A percentile compares a stretch with the other conserved stretches of the same genome.
Evolutionary conservation across 108 stramenopile genomes (phyloP).

Genomic region (Nitzschia palea): DNA sequence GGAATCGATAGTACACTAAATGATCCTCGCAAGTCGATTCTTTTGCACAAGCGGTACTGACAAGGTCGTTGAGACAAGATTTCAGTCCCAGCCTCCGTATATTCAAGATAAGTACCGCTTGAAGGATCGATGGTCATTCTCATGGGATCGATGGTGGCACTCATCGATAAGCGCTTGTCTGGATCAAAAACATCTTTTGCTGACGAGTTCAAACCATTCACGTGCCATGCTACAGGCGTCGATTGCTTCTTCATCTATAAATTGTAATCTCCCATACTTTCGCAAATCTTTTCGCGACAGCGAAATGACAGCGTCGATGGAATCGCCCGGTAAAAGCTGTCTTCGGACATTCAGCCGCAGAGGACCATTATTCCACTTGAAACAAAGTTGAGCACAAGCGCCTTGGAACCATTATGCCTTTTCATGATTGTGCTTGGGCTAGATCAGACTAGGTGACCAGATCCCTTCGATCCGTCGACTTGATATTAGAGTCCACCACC

Average conservation of each 20-base stretch:
- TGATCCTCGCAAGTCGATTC: conserved; percentile 86
- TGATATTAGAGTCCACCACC: conserved; percentile 66
- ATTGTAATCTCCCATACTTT: conserved; percentile 92
- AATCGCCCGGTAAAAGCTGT: conserved; percentile 69
- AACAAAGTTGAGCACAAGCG: conserved; percentile 75
- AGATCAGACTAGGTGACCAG: conserved; percentile 74
- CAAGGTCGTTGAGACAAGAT: background rate
- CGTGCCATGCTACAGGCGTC: conserved; percentile 97
- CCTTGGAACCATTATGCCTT: conserved; percentile 89
- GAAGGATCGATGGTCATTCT: conserved; percentile 66
- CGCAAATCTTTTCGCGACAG: conserved; percentile 87
- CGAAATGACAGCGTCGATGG: conserved; percentile 76
- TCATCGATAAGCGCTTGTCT: conserved; percentile 92
- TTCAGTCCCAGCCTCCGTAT: background rate
- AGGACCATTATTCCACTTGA: conserved; percentile 89
- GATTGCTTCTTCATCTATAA: conserved; percentile 95
- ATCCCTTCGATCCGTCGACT: conserved; percentile 44
- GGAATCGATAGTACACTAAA: conserved; percentile 93
- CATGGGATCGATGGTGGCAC: conserved; percentile 73
- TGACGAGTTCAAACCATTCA: conserved; percentile 95
- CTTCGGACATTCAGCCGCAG: conserved; percentile 85
- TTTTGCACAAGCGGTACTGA: conserved; percentile 23
- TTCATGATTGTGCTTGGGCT: conserved; percentile 66
- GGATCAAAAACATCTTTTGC: conserved; percentile 96
- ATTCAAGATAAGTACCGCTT: conserved; percentile 41